phyloP scores from a whole-genome alignment of 2,329 filamentous ascomycete species.

The Aspergillus sclerotialis region DNA sequence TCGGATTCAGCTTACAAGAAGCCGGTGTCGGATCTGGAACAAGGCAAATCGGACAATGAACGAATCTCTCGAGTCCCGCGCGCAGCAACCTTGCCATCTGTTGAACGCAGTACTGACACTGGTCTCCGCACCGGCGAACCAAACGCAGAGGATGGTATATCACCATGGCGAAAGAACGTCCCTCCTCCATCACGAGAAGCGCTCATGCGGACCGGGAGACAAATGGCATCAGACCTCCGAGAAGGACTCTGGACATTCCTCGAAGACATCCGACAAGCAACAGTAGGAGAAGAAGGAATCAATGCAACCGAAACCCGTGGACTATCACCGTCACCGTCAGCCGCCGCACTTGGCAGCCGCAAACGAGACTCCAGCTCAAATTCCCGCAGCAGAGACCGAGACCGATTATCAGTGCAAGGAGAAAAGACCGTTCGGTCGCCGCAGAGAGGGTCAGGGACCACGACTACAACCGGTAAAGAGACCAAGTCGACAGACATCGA shows the following conservation, averaged over 20 bases:
- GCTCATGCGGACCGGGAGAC: conserved; percentile 56
- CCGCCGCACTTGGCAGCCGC: conserved; percentile 5
- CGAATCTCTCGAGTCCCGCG: conserved; percentile 30
- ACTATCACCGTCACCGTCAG: conserved; percentile 14
- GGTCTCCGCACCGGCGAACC: conserved; percentile 13
- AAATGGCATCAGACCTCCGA: conserved; percentile 82
- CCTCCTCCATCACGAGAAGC: conserved; percentile 42
- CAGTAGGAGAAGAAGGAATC: conserved; percentile 86
- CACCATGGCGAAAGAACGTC: conserved; percentile 36
- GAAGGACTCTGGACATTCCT: conserved; percentile 90
- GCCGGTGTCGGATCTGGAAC: conserved; percentile 10
- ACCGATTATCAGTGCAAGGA: conserved; percentile 21
- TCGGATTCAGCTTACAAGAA: conserved; percentile 15
- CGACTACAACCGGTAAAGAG: conserved; percentile 35
- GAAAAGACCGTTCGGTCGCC: conserved; percentile 23
- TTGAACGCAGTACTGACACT: conserved; percentile 25
- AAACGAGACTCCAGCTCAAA: conserved; percentile 25
- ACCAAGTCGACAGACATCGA: conserved; percentile 36
- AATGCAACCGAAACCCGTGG: conserved; percentile 45
- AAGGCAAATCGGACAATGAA: conserved; percentile 10
- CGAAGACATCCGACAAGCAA: conserved; percentile 90
- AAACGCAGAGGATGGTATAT: conserved; percentile 27
- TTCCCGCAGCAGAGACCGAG: conserved; percentile 27
- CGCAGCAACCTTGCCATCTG: conserved; percentile 35
- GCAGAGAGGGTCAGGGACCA: conserved; percentile 23